A percentile compares a stretch with the other conserved stretches of the same genome.
Conservation (phyloP, 1,284 basidiomycete species). For the Trametes sp. region DNA sequence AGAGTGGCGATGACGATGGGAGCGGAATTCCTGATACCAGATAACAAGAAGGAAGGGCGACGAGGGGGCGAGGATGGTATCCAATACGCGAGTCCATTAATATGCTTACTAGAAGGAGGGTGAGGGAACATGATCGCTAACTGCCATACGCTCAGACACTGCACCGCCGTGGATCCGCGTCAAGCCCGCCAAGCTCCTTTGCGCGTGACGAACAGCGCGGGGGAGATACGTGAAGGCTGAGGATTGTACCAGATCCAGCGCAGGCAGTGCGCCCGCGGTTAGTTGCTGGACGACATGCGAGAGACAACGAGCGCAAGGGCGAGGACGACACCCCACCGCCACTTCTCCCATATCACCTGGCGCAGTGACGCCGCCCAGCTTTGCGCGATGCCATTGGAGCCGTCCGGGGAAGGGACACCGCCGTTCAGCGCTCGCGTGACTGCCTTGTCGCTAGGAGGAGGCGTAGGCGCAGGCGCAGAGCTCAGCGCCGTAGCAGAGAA, state of each 20-base stretch:
- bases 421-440: slow-evolving; percentile 26
- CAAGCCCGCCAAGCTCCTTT: background rate
- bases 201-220: background rate
- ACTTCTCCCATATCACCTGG: slow-evolving; percentile 79
- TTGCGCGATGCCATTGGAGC: slow-evolving; percentile 28
- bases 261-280: slow-evolving; percentile 12
- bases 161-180: background rate
- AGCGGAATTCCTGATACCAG: background rate
- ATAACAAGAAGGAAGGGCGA: background rate
- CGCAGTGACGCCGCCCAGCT: slow-evolving; percentile 66
- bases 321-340: slow-evolving; percentile 82
- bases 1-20: background rate
- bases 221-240: background rate
- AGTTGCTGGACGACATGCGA: slow-evolving; percentile 52
- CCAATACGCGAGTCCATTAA: slow-evolving; percentile 14
- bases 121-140: background rate
- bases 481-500: slow-evolving; percentile 22
- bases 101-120: slow-evolving; percentile 1
- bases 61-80: background rate
- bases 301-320: slow-evolving; percentile 79
- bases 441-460: slow-evolving; percentile 23
- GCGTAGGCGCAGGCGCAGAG: slow-evolving; percentile 5
- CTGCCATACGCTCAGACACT: background rate
- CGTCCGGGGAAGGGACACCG: slow-evolving; percentile 20
- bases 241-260: background rate